Percentiles rank a stretch among this genome's conserved stretches.
phyloP scores from a whole-genome alignment of 306 rosid genomes.

The Hippophae gyantsensis region DNA sequence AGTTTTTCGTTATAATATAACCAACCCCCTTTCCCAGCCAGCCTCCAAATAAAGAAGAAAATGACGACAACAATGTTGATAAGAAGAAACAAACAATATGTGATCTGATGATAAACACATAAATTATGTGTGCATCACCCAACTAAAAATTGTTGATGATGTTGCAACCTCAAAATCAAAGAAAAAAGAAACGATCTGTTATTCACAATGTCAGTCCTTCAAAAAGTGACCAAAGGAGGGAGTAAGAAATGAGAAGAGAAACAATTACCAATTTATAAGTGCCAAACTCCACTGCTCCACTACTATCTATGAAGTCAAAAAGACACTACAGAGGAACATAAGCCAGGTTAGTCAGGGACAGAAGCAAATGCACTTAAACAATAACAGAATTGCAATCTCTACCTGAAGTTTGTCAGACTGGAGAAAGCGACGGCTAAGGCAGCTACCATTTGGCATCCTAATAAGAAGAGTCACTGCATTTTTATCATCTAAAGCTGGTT shows the following conservation, averaged over 20 bases:
- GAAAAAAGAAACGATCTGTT: too few species aligned
- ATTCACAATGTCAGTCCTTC: not conserved
- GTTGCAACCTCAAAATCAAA: too few species aligned
- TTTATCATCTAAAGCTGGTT: slow-evolving; percentile 52
- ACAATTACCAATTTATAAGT: slow-evolving; percentile 66
- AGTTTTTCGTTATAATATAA: too few species aligned
- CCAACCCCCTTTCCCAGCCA: too few species aligned
- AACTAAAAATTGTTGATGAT: too few species aligned
- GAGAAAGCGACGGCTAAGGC: slow-evolving; percentile 53
- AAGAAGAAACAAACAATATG: too few species aligned
- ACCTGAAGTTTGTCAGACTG: slow-evolving; percentile 80
- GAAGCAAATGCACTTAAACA: not conserved
- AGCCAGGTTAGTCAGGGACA: slow-evolving; percentile 19
- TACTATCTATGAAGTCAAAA: slow-evolving; percentile 53
- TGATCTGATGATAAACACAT: too few species aligned
- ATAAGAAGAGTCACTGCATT: slow-evolving; percentile 55
- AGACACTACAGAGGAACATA: slow-evolving; percentile 38
- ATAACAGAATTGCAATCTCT: slow-evolving; percentile 6
- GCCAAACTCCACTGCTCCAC: slow-evolving; percentile 44
- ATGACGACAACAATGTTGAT: too few species aligned
- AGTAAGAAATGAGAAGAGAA: slow-evolving; percentile 15
- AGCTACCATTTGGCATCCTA: slow-evolving; percentile 73
- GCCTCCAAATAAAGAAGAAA: too few species aligned
- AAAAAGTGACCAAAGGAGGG: not conserved
- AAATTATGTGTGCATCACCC: too few species aligned